A percentile compares a stretch with the other conserved stretches of the same genome.
Evolutionary conservation across 2,329 filamentous ascomycete species (phyloP).

Genomic region (Amauroascus verrucosus): DNA sequence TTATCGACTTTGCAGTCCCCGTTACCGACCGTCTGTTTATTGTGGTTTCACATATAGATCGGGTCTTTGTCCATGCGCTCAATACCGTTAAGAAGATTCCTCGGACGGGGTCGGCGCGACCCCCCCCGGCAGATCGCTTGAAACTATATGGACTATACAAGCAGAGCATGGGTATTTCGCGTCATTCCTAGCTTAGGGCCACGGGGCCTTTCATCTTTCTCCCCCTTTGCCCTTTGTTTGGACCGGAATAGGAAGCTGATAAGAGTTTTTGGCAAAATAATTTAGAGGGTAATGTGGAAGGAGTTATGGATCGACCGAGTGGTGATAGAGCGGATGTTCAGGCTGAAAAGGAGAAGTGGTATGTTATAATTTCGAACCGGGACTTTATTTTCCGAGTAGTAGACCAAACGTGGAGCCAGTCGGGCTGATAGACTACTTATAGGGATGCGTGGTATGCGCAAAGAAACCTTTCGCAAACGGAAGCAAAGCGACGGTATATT

Average conservation of each 20-base stretch:
- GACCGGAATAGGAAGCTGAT: slow-evolving; percentile 14
- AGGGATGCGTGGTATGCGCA: slow-evolving; percentile 93
- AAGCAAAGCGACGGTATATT: slow-evolving; percentile 90
- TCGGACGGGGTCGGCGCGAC: slow-evolving; percentile 80
- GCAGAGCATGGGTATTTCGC: slow-evolving; percentile 69
- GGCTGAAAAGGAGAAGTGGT: slow-evolving; percentile 58
- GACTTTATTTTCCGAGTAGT: slow-evolving; percentile 16
- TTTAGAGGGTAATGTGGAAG: slow-evolving; percentile 81
- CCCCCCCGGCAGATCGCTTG: slow-evolving; percentile 72
- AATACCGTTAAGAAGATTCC: slow-evolving; percentile 98
- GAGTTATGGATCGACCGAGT: slow-evolving; percentile 76
- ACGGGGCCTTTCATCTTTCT: neutral
- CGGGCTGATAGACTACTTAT: neutral
- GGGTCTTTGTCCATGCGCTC: slow-evolving; percentile 96
- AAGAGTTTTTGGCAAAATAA: slow-evolving; percentile 1
- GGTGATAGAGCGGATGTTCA: slow-evolving; percentile 42
- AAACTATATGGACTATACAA: slow-evolving; percentile 97
- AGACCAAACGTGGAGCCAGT: neutral
- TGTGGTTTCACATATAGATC: slow-evolving; percentile 48
- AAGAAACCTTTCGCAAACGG: slow-evolving; percentile 69
- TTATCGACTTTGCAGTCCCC: neutral
- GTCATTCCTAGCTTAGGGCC: neutral
- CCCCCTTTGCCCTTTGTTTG: neutral
- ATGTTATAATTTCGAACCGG: slow-evolving; percentile 14
- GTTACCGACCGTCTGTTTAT: neutral